Percentiles rank a stretch among this genome's conserved stretches.
Conservation (phyloP, 2,329 filamentous ascomycete genomes). For the Metarhizium humberi region DNA sequence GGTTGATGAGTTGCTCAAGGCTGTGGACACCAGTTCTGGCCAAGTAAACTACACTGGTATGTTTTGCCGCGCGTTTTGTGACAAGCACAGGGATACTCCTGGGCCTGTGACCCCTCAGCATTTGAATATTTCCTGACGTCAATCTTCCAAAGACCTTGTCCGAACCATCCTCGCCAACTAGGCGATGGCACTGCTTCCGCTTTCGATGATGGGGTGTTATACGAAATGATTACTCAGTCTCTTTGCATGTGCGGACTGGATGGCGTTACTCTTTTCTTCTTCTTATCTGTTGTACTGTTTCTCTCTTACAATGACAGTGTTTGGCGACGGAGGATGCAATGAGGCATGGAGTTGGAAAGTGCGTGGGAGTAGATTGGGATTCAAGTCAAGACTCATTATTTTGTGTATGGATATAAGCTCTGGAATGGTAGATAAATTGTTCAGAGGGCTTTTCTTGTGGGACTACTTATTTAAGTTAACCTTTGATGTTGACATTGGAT, state of each 20-base stretch:
- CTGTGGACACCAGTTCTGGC: conserved; percentile 88
- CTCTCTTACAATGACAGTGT: conserved; percentile 11
- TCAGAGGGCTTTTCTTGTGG: not conserved
- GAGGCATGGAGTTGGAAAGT: not conserved
- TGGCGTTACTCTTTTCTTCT: conserved; percentile 18
- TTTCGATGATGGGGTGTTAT: not conserved
- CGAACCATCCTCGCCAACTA: conserved; percentile 82
- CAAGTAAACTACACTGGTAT: conserved; percentile 96
- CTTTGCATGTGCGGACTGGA: conserved; percentile 24
- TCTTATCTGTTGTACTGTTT: not conserved
- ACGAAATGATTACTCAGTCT: conserved; percentile 4
- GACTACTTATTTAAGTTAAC: not conserved
- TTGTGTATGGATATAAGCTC: conserved; percentile 4
- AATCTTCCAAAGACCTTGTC: conserved; percentile 56
- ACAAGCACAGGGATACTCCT: not conserved
- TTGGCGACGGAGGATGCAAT: not conserved
- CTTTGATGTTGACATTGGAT: not conserved
- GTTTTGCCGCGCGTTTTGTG: conserved; percentile 16
- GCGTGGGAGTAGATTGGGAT: not conserved
- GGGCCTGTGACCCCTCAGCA: not conserved
- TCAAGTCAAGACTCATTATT: not conserved
- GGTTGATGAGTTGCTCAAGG: conserved; percentile 97
- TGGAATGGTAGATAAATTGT: not conserved
- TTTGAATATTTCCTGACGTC: not conserved
- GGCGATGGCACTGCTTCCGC: conserved; percentile 11